phyloP scores from a whole-genome alignment of 805 yeast genomes.

The Peterozyma toletana region DNA sequence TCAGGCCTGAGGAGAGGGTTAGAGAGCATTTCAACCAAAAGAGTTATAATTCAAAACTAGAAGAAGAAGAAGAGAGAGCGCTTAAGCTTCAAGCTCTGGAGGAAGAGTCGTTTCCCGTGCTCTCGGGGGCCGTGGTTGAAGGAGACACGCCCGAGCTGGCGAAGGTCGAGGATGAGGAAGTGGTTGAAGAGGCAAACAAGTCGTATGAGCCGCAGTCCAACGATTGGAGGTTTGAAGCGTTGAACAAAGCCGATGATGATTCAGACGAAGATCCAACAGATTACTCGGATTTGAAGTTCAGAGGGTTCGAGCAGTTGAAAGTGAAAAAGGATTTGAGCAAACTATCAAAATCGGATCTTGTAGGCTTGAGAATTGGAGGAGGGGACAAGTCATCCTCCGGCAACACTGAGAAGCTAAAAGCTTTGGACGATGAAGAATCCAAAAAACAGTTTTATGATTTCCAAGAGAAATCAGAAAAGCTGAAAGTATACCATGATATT shows the following conservation, averaged over 20 bases:
- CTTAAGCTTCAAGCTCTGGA: not conserved
- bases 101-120: not conserved
- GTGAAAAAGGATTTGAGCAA: conserved; percentile 3
- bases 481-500: conserved; percentile 12
- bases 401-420: not conserved
- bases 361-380: conserved; percentile 6
- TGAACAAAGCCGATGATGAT: conserved; percentile 15
- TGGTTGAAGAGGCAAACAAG: not conserved
- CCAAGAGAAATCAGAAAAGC: conserved; percentile 15
- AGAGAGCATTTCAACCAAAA: conserved; percentile 8
- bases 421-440: conserved; percentile 14
- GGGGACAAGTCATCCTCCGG: not conserved
- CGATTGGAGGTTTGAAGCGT: conserved; percentile 20
- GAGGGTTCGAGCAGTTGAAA: conserved; percentile 6
- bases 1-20: conserved; percentile 1
- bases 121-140: not conserved
- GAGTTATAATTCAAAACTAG: conserved; percentile 1
- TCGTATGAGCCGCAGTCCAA: conserved; percentile 11
- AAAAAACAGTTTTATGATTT: conserved; percentile 13
- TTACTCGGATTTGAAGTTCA: conserved; percentile 7
- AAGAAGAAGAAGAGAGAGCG: conserved; percentile 7
- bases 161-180: conserved; percentile 1
- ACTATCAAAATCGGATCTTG: conserved; percentile 5
- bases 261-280: conserved; percentile 7
- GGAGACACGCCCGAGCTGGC: not conserved